Conservation (phyloP, 495 filamentous ascomycete genomes). For the Trichoderma gamsii region DNA sequence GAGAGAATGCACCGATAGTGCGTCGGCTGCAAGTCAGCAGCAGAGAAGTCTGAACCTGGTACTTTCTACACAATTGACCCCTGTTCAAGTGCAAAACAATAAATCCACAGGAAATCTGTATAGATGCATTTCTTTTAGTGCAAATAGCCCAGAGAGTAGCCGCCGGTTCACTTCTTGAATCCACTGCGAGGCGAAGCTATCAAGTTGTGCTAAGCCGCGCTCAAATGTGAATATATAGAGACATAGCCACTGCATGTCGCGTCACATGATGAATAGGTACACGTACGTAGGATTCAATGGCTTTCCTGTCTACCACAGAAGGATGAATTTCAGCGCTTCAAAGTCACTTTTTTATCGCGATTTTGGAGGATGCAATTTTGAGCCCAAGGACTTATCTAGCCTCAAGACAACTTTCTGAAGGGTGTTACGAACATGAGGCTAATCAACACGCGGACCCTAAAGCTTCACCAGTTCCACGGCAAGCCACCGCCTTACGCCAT, state of each 20-base stretch:
- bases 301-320: background rate
- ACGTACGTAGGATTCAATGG: background rate
- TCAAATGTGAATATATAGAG: background rate
- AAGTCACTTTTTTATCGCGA: background rate
- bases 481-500: slow-evolving; percentile 20
- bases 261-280: background rate
- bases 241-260: background rate
- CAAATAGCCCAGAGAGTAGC: too few relatives aligned
- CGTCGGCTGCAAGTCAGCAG: too few relatives aligned
- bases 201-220: background rate
- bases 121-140: too few relatives aligned
- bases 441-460: slow-evolving; percentile 16
- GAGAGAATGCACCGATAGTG: too few relatives aligned
- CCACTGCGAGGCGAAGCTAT: too few relatives aligned
- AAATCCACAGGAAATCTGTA: too few relatives aligned
- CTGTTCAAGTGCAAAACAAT: too few relatives aligned
- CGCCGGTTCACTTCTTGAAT: too few relatives aligned
- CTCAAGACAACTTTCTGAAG: background rate
- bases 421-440: slow-evolving; percentile 18
- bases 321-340: background rate
- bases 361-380: background rate
- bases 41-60: too few relatives aligned
- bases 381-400: background rate
- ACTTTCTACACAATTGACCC: too few relatives aligned
- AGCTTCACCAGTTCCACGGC: slow-evolving; percentile 14